Conservation (phyloP, 345 rosid genomes). For the Euphorbia pulcherrima region DNA sequence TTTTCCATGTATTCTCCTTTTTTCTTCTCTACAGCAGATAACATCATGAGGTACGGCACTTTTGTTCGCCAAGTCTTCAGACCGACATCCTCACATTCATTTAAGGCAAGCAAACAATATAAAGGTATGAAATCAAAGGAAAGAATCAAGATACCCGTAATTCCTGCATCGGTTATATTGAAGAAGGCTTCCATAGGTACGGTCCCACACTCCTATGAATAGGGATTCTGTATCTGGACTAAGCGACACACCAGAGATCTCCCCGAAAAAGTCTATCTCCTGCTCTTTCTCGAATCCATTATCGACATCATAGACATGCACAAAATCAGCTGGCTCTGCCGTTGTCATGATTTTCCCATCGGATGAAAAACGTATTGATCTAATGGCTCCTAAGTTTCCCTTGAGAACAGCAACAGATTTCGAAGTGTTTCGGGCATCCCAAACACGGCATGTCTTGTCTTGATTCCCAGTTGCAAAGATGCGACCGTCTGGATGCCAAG, state of each 20-base stretch:
- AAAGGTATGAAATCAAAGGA: conserved; percentile 30
- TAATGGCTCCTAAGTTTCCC: conserved; percentile 57
- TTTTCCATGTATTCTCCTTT: background rate
- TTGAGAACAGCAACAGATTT: conserved; percentile 49
- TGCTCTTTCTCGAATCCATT: conserved; percentile 53
- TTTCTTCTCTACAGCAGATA: conserved; percentile 8
- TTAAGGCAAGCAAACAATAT: conserved; percentile 6
- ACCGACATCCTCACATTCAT: conserved; percentile 10
- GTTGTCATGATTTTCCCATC: conserved; percentile 57
- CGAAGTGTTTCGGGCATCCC: conserved; percentile 54
- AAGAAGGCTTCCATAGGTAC: conserved; percentile 62
- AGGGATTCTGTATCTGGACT: conserved; percentile 58
- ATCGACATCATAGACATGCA: conserved; percentile 53
- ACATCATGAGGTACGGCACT: conserved; percentile 14
- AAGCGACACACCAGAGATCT: conserved; percentile 58
- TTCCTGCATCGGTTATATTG: conserved; percentile 51
- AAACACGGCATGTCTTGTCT: conserved; percentile 60
- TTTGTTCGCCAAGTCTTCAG: conserved; percentile 18
- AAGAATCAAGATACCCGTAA: conserved; percentile 41
- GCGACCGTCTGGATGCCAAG: conserved; percentile 57
- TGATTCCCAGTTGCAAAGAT: conserved; percentile 62
- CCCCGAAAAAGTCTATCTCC: conserved; percentile 63
- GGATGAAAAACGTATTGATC: conserved; percentile 51
- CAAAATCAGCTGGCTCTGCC: conserved; percentile 67
- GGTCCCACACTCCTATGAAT: conserved; percentile 59